Base-by-base conservation (phyloP, 306 rosid species). In the Medicago ruthenica region DNA sequence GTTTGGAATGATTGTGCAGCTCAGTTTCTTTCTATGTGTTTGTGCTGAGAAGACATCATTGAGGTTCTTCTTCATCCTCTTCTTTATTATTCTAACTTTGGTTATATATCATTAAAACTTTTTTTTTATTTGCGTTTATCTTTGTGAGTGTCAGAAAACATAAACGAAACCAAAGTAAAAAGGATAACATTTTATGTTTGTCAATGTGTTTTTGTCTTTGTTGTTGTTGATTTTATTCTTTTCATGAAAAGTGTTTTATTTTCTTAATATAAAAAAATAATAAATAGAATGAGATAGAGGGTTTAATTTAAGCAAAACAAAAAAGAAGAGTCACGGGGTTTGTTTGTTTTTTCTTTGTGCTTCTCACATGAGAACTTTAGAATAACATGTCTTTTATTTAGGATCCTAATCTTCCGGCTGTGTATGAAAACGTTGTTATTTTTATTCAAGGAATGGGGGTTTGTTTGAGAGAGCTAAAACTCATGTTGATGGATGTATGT, bases 21-120 rank as follows among this genome's bases (percentile, higher is more conserved):
- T 86, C 6, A 76, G 70, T 12, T 73, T 87, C 69, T 70, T 80
- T 67, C 64, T 77, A 0, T 40, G 79, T 77, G 82, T 61, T 34
- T 66, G 34, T 75, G 80, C 84, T 55, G 63, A 71, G 73, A 77
- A 45, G 34, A 75, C 55, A 22, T 15, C 74, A n/a, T 41, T 76
- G 0, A 90, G 96, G 96, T 90, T 70, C 54, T 53, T 53, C 48
- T 54, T 67, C 64, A 11, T 70, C 82, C 84, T 57, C 16, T 22
- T 22, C 12, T 18, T 78, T 59, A 3, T 53, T 8, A 42, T 76
- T 53, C 63, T 69, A 53, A 15, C 50, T 74, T 64, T 40, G 36
- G 61, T 17, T 54, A 11, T 73, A 27, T 76, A 51, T 47, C 64
- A 70, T 76, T 76, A 27, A 27, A 27, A 0, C 31, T 27, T 24